Evolutionary conservation across 2,329 filamentous ascomycete genomes (phyloP), one percentile per base, ranked within the genome.

Genomic region (Hypoxylon sp.): DNA sequence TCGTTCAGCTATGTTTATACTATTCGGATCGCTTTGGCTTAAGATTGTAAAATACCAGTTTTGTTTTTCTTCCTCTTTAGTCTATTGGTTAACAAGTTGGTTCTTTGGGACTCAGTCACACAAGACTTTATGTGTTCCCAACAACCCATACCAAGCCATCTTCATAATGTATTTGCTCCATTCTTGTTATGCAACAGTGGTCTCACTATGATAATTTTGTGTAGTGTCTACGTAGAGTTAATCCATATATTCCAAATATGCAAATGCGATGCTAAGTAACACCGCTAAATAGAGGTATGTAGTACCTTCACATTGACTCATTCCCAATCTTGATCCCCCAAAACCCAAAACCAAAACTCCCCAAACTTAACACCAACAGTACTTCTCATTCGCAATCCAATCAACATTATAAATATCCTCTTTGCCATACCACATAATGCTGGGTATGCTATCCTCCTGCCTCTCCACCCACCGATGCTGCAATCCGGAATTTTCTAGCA

Each of bases 301-400:
- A 22, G 29, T 31, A 31, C 39, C 37, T 61, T 17, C 33, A 29
- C 33, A 14, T 19, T 33, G 13, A 22, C n/a, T 9, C 31, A n/a
- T 11, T 48, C 14, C 14, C 17, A n/a, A 24, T 29, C 6, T 13
- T 22, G 9, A n/a, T 44, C 22, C 39, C 17, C 17, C 6, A 11
- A 5, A 11, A 22, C n/a, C 13, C 13, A n/a, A n/a, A 37, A 37
- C 29, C 29, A 37, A 37, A 14, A n/a, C 5, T 19, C 2, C 53
- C 24, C 5, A 17, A 9, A 35, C 33, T 31, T 77, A 94, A 77
- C 90, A 93, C 92, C 92, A 95, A 0, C 84, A 91, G 80, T 88
- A 94, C 81, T 93, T 94, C 80, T 94, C 91, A 75, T 92, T 93
- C 11, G 84, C 87, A 55, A 93, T 80, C 92, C 92, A 95, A 54